Evolutionary conservation across 176 grass and related monocot genomes (phyloP), one percentile per base, ranked within the genome.

Genomic region (Elymus sibiricus): DNA sequence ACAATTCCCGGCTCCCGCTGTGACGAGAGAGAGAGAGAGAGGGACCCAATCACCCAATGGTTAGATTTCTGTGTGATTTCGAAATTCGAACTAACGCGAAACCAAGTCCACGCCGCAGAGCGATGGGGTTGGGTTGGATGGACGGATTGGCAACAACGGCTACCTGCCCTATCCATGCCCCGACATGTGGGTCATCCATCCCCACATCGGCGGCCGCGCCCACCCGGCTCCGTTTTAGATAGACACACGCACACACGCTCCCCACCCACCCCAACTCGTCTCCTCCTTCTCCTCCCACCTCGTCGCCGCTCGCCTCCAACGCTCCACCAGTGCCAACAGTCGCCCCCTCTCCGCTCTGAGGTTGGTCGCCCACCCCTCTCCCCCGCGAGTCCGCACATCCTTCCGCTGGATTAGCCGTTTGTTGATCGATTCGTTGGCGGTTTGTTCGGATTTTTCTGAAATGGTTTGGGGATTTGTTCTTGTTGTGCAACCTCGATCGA

Each of bases 201-300:
- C 5, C 6, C 62, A 38, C 32, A 51, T 38, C 39, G 64, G 88
- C 85, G 89, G 82, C 11, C n/a, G 1, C 28, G 22, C n/a, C 28
- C 74, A 28, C 15, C 75, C 16, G 5, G 0, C 35, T 62, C 38
- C 28, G 29, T 86, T 91, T 88, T 91, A 91, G 88, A 88, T 84
- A 76, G 71, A 53, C 7, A 44, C 85, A 42, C 76, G 51, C 27
- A 76, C n/a, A n/a, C n/a, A n/a, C 42, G 42, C 64, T 70, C 27
- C 82, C n/a, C n/a, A n/a, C 9, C 22, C 34, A 22, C 28, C 42
- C 19, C 12, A 5, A 3, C 71, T 1, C 43, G 1, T 16, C 43
- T 29, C n/a, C n/a, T 13, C n/a, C 47, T 3, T 16, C 56, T 58
- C 82, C 81, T 15, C 12, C 11, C 19, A 3, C 49, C 29, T 2